These are phyloP conservation scores for Tylopilus sp. DNA, from an alignment of 768 basidiomycete species.

Conservation along the genomic window DNA sequence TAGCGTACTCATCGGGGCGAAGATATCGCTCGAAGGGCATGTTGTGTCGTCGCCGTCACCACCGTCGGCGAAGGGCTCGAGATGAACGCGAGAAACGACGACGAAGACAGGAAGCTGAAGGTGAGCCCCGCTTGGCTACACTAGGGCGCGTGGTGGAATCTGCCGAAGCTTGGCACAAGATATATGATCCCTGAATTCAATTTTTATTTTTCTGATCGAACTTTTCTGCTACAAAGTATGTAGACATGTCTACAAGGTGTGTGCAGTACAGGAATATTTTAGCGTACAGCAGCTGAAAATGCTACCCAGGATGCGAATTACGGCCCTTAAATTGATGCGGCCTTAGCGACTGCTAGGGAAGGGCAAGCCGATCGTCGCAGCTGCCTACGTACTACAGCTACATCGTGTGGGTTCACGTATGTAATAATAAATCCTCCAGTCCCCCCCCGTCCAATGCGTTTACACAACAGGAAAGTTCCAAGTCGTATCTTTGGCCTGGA, in stretches of 20 bases:
- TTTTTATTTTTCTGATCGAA: conserved; percentile 10
- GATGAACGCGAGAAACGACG: neutral
- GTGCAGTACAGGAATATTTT: conserved; percentile 7
- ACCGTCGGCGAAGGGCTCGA: neutral
- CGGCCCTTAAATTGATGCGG: conserved; percentile 11
- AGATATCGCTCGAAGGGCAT: conserved; percentile 46
- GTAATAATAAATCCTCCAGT: conserved; percentile 20
- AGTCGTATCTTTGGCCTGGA: conserved; percentile 1
- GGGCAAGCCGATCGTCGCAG: conserved; percentile 27
- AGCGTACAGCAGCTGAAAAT: too few species aligned
- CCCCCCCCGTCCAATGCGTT: neutral
- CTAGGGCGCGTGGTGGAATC: neutral
- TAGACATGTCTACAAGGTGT: neutral
- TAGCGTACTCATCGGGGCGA: conserved; percentile 16
- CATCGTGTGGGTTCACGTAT: conserved; percentile 15
- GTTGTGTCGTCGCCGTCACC: conserved; percentile 6
- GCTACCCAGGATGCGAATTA: conserved; percentile 7
- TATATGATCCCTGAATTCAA: conserved; percentile 6
- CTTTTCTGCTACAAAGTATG: neutral
- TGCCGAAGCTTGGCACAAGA: neutral
- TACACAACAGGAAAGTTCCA: conserved; percentile 10
- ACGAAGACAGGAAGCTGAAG: neutral
- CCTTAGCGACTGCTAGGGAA: conserved; percentile 18
- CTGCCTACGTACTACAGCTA: conserved; percentile 24
- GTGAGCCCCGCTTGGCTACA: neutral